A percentile compares a stretch with the other conserved stretches of the same genome.
These are phyloP conservation scores for Nitzschia palea DNA, from an alignment of 108 stramenopile genomes.

Conservation along the genomic window DNA sequence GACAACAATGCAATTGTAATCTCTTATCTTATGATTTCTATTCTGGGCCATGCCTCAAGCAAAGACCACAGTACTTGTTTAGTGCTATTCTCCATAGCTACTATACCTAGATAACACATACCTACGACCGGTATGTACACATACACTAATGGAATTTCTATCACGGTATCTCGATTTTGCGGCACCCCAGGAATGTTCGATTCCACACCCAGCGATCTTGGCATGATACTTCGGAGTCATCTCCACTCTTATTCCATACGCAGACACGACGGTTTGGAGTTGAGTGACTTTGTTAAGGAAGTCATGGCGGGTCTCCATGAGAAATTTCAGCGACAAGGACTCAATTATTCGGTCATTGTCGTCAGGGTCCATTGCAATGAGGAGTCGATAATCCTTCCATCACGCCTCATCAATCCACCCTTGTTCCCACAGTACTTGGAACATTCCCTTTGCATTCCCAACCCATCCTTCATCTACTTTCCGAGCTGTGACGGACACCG, in stretches of 20 bases:
- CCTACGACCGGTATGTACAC: no score
- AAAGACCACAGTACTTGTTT: no score
- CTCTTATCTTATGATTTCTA: no score
- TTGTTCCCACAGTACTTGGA: slow-evolving; percentile 27
- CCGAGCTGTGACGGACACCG: background rate
- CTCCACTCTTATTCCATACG: background rate
- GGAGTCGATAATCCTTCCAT: background rate
- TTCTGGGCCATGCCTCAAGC: no score
- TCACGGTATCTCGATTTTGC: slow-evolving; percentile 19
- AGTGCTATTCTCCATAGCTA: no score
- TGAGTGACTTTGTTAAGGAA: background rate
- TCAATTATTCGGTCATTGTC: background rate
- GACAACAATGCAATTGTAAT: no score
- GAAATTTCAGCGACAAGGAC: background rate
- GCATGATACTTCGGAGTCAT: slow-evolving; percentile 36
- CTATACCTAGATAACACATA: no score
- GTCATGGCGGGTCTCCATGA: background rate
- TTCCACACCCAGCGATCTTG: slow-evolving; percentile 34
- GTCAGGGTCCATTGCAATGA: background rate
- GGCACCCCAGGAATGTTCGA: slow-evolving; percentile 31
- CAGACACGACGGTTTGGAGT: background rate
- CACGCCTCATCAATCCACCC: slow-evolving; percentile 20
- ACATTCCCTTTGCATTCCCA: slow-evolving; percentile 15
- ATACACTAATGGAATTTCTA: no score
- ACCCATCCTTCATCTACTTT: slow-evolving; percentile 15